Conservation (phyloP, 176 grass and related monocot genomes). For the Phoenix roebelenii region DNA sequence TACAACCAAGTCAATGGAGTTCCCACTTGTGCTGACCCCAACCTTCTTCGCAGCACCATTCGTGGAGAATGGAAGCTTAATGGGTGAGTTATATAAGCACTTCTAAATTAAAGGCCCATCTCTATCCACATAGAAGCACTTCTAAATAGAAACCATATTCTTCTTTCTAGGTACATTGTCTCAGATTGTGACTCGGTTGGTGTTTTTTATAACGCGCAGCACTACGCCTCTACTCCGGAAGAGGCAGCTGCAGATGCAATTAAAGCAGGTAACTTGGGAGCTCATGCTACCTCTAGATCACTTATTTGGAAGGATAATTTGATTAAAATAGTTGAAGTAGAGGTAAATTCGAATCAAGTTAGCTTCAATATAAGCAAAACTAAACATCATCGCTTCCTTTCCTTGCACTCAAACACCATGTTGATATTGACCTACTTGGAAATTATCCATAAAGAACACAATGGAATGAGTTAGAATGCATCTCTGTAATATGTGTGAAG, state of each 20-base stretch:
- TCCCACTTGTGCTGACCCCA: conserved; percentile 60
- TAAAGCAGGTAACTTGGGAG: conserved; percentile 18
- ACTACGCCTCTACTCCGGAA: conserved; percentile 44
- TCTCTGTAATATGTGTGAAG: too few relatives aligned
- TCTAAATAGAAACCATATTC: neutral
- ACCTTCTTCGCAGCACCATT: conserved; percentile 42
- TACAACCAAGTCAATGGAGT: conserved; percentile 97
- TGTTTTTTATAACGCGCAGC: conserved; percentile 65
- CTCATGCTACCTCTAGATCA: too few relatives aligned
- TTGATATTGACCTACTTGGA: too few relatives aligned
- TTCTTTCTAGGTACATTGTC: conserved; percentile 47
- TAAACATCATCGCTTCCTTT: too few relatives aligned
- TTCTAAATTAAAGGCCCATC: too few relatives aligned
- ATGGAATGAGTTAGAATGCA: too few relatives aligned
- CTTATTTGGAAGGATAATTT: too few relatives aligned
- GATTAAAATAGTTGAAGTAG: too few relatives aligned
- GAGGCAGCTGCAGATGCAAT: conserved; percentile 72
- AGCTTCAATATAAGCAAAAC: too few relatives aligned
- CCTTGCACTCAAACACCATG: too few relatives aligned
- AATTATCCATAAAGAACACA: too few relatives aligned
- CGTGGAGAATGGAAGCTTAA: conserved; percentile 31
- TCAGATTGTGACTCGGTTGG: conserved; percentile 85
- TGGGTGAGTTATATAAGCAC: conserved; percentile 4
- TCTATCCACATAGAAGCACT: neutral
- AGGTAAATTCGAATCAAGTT: too few relatives aligned